Conservation (phyloP, 2,329 filamentous ascomycete genomes). For the Aspergillus tamarii region DNA sequence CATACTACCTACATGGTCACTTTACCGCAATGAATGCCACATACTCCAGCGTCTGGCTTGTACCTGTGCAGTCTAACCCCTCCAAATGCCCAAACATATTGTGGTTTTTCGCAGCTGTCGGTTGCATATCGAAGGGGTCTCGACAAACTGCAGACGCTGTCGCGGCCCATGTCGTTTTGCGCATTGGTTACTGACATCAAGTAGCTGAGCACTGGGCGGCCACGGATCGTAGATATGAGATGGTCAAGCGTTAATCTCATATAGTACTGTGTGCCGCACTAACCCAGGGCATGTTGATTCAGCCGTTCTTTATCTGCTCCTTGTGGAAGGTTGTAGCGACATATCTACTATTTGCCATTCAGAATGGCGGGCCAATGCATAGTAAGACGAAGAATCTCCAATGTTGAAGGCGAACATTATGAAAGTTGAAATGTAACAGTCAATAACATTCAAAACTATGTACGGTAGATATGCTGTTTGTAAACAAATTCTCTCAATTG, state of each 20-base stretch:
- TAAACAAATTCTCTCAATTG: not conserved
- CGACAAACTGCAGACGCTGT: not conserved
- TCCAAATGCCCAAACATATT: no score
- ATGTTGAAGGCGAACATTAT: not conserved
- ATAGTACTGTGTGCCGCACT: not conserved
- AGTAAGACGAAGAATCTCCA: no score
- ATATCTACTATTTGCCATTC: not conserved
- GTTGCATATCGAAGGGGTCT: not conserved
- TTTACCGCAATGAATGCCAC: not conserved
- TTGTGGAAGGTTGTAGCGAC: not conserved
- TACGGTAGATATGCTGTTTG: no score
- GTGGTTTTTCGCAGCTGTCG: no score
- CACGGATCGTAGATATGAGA: no score
- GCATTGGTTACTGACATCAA: no score
- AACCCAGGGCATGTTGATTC: not conserved
- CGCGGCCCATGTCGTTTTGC: not conserved
- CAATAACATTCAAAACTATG: not conserved
- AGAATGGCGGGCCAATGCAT: not conserved
- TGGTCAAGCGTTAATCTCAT: no score
- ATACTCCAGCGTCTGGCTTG: no score
- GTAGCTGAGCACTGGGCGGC: no score
- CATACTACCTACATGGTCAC: not conserved
- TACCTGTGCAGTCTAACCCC: no score
- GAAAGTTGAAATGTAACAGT: not conserved
- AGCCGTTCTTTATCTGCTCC: not conserved